These are phyloP conservation scores for Yarrowia phangngaensis DNA, from an alignment of 805 yeast genomes.

Conservation along the genomic window DNA sequence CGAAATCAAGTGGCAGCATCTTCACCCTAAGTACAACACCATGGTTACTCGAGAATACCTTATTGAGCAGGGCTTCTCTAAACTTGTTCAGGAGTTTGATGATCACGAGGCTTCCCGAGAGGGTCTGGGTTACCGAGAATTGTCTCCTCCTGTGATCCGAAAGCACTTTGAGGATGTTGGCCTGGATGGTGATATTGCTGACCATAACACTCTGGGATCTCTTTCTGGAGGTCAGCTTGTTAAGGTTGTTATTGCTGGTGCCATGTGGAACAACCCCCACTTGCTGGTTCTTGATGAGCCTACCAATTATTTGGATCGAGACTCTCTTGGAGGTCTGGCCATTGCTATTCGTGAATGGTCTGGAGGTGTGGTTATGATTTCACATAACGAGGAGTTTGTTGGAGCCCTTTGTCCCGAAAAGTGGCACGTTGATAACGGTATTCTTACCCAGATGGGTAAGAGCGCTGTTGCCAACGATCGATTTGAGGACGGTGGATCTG, in stretches of 20 bases:
- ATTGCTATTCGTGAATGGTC: slow-evolving; percentile 96
- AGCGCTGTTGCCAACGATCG: slow-evolving; percentile 69
- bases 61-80: slow-evolving; percentile 78
- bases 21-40: slow-evolving; percentile 89
- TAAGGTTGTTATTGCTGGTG: slow-evolving; percentile 98
- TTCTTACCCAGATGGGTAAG: slow-evolving; percentile 77
- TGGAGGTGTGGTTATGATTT: slow-evolving; percentile 98
- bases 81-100: slow-evolving; percentile 92
- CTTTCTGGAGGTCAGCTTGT: slow-evolving; percentile 97
- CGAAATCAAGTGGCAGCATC: slow-evolving; percentile 88
- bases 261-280: slow-evolving; percentile 99
- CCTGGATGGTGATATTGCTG: slow-evolving; percentile 95
- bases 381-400: slow-evolving; percentile 94
- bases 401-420: slow-evolving; percentile 98
- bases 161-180: slow-evolving; percentile 98
- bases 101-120: slow-evolving; percentile 99
- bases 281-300: slow-evolving; percentile 96
- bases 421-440: slow-evolving; percentile 94
- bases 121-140: slow-evolving; percentile 96
- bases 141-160: slow-evolving; percentile 85
- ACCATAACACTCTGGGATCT: slow-evolving; percentile 95
- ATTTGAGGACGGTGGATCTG: slow-evolving; percentile 58
- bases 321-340: slow-evolving; percentile 94
- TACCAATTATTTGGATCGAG: slow-evolving; percentile 96
- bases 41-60: slow-evolving; percentile 86